These are phyloP conservation scores for Amorphotheca resinae DNA, from an alignment of 495 filamentous ascomycete species.

Conservation along the genomic window DNA sequence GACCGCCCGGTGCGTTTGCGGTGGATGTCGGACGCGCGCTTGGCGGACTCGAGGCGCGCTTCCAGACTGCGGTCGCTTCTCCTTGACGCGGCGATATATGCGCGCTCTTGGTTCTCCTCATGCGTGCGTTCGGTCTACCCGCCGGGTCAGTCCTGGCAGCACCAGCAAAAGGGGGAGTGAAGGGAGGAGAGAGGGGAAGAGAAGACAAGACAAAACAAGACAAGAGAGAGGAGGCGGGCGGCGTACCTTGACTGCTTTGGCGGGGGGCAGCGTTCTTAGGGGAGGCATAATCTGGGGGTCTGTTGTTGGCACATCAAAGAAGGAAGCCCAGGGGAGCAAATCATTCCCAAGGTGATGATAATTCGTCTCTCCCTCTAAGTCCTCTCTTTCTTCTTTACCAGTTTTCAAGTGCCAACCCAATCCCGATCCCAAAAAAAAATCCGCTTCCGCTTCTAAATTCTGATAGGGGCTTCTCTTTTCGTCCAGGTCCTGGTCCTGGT, in stretches of 20 bases:
- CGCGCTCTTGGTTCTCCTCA: slow-evolving; percentile 89
- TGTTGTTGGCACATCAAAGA: no score
- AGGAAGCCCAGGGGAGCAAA: no score
- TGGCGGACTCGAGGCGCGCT: slow-evolving; percentile 79
- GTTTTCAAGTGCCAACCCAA: no score
- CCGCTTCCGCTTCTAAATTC: no score
- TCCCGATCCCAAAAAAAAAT: no score
- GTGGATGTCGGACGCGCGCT: slow-evolving; percentile 79
- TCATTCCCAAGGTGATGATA: no score
- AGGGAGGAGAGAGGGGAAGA: not conserved
- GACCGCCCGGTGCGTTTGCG: slow-evolving; percentile 77
- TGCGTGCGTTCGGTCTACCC: slow-evolving; percentile 56
- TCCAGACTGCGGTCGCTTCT: slow-evolving; percentile 81
- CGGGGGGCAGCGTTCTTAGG: slow-evolving; percentile 26
- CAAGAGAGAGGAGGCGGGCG: no score
- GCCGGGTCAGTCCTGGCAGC: no score
- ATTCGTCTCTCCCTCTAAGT: no score
- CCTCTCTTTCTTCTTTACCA: no score
- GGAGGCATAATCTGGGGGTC: slow-evolving; percentile 28
- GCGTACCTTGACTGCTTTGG: slow-evolving; percentile 31
- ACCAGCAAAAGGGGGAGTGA: not conserved
- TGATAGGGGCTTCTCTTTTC: no score
- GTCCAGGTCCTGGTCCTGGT: no score
- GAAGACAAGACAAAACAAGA: not conserved
- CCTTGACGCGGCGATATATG: slow-evolving; percentile 91